Evolutionary conservation across 768 basidiomycete genomes (phyloP).

Genomic region (Coprinellus aureogranulatus): DNA sequence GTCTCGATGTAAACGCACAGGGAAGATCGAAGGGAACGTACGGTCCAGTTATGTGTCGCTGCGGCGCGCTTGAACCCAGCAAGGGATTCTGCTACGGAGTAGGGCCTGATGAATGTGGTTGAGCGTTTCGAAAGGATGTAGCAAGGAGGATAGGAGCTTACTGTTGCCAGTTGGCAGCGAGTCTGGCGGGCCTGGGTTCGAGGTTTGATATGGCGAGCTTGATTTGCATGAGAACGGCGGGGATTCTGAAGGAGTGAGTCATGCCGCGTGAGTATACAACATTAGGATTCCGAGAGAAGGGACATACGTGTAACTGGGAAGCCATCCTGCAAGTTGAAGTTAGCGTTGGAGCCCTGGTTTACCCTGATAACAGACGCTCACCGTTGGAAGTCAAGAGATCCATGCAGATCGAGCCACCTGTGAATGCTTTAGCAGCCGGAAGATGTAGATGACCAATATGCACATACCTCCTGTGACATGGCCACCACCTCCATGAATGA

Average conservation of each 20-base stretch:
- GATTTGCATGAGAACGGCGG: slow-evolving; percentile 61
- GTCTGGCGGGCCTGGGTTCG: slow-evolving; percentile 60
- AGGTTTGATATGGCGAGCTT: slow-evolving; percentile 67
- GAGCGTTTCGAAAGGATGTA: not conserved
- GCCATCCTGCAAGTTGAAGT: no score
- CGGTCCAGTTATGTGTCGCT: slow-evolving; percentile 61
- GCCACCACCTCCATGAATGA: slow-evolving; percentile 68
- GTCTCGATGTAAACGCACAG: not conserved
- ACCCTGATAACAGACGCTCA: no score
- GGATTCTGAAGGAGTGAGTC: slow-evolving; percentile 30
- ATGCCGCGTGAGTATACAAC: not conserved
- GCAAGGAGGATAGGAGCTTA: slow-evolving; percentile 17
- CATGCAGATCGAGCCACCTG: slow-evolving; percentile 75
- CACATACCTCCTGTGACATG: slow-evolving; percentile 59
- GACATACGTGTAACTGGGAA: slow-evolving; percentile 60
- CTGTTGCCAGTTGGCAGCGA: slow-evolving; percentile 53
- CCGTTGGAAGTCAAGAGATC: slow-evolving; percentile 65
- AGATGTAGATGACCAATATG: no score
- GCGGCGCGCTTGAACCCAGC: slow-evolving; percentile 67
- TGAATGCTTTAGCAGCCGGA: not conserved
- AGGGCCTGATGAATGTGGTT: slow-evolving; percentile 30
- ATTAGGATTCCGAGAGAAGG: not conserved
- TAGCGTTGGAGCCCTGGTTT: no score
- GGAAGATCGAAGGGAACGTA: slow-evolving; percentile 17
- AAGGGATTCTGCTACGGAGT: slow-evolving; percentile 56